Conservation (phyloP, 768 basidiomycete species). For the Suillus occidentalis region DNA sequence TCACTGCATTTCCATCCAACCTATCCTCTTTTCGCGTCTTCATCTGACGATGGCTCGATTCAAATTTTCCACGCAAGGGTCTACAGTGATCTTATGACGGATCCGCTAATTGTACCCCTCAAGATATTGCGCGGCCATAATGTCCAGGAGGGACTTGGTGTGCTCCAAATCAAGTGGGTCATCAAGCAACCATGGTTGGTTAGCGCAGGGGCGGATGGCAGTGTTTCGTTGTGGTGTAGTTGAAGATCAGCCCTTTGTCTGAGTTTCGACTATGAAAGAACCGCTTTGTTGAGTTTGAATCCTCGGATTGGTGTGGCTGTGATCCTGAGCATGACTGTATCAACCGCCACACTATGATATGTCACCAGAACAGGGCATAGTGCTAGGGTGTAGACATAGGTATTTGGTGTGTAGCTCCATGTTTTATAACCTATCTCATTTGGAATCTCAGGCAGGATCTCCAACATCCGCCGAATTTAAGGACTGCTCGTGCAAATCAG, state of each 20-base stretch:
- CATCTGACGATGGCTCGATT: conserved; percentile 95
- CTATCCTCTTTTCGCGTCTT: conserved; percentile 94
- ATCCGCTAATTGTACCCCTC: conserved; percentile 95
- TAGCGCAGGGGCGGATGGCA: conserved; percentile 91
- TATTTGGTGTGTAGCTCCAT: neutral
- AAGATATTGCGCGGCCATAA: conserved; percentile 95
- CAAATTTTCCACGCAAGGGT: conserved; percentile 96
- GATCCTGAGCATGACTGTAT: neutral
- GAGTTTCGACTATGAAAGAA: conserved; percentile 24
- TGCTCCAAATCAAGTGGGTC: conserved; percentile 89
- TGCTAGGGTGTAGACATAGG: neutral
- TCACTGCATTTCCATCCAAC: conserved; percentile 91
- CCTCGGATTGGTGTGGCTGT: neutral
- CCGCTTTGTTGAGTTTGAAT: conserved; percentile 3
- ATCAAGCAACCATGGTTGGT: conserved; percentile 89
- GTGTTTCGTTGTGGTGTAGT: conserved; percentile 85
- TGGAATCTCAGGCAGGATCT: conserved; percentile 1
- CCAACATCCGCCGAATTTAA: neutral
- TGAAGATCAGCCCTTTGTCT: conserved; percentile 38
- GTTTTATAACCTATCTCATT: neutral
- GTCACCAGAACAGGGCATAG: neutral
- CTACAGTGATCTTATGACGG: conserved; percentile 93
- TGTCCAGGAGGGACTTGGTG: conserved; percentile 83
- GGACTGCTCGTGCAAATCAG: neutral
- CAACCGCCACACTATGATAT: neutral